A percentile compares a stretch with the other conserved stretches of the same genome.
These are phyloP conservation scores for Yarrowia sp. DNA, from an alignment of 805 yeast genomes.

Conservation along the genomic window DNA sequence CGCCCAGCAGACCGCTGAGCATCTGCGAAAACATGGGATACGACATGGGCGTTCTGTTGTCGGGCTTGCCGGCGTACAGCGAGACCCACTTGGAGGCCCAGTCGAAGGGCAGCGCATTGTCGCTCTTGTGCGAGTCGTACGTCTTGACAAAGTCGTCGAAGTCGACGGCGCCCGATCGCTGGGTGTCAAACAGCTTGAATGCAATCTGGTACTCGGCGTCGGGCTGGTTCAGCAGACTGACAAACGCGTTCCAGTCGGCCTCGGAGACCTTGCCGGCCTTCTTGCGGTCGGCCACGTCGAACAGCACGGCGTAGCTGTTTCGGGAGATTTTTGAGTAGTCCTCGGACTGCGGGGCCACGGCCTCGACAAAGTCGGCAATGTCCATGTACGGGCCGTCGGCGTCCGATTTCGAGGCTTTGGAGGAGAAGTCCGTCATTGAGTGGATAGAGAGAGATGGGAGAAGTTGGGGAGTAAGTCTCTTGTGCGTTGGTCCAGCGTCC, in stretches of 20 bases:
- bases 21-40: constrained; percentile 47
- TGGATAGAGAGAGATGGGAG: background rate
- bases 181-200: constrained; percentile 45
- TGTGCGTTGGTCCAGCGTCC: too few relatives aligned
- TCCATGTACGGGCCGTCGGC: constrained; percentile 32
- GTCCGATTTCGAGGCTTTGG: constrained; percentile 26
- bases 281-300: constrained; percentile 72
- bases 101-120: constrained; percentile 43
- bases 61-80: constrained; percentile 43
- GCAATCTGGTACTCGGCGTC: constrained; percentile 56
- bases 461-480: background rate
- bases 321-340: constrained; percentile 54
- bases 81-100: constrained; percentile 46
- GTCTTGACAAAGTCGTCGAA: constrained; percentile 42
- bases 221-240: constrained; percentile 52
- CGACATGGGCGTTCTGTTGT: constrained; percentile 42
- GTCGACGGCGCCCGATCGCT: constrained; percentile 35
- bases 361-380: constrained; percentile 45
- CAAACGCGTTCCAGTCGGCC: constrained; percentile 72
- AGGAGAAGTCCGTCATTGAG: constrained; percentile 8
- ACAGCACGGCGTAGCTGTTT: constrained; percentile 67
- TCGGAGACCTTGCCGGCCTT: constrained; percentile 65
- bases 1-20: constrained; percentile 47
- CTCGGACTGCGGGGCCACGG: constrained; percentile 46
- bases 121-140: constrained; percentile 41